These are phyloP conservation scores for Phaseolus lunatus DNA, from an alignment of 306 rosid genomes.

Conservation along the genomic window DNA sequence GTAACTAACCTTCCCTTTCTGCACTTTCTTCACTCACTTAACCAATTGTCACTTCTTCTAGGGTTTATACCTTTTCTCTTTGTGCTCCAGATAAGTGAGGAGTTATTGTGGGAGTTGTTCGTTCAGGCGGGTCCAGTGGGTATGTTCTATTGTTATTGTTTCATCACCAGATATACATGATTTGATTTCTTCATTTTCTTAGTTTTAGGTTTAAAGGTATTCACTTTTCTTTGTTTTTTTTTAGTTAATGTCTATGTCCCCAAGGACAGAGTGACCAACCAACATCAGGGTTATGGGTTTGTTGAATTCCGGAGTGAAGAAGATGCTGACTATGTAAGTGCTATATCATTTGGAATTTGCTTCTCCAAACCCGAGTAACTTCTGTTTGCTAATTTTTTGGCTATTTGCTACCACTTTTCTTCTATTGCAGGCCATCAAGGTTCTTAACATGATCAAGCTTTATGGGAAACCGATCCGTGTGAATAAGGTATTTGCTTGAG, in stretches of 20 bases:
- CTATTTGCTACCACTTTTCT: constrained; percentile 11
- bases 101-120: constrained; percentile 61
- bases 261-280: constrained; percentile 90
- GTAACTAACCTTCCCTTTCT: neutral
- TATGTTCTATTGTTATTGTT: neutral
- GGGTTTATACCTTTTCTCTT: neutral
- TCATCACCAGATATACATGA: neutral
- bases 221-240: constrained; percentile 7
- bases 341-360: neutral
- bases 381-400: neutral
- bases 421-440: constrained; percentile 84
- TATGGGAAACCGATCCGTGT: constrained; percentile 98
- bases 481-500: constrained; percentile 67
- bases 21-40: neutral
- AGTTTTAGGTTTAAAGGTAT: neutral
- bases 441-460: constrained; percentile 94
- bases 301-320: constrained; percentile 95
- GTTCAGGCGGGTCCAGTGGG: constrained; percentile 68
- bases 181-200: neutral
- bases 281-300: constrained; percentile 97
- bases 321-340: constrained; percentile 92
- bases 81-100: constrained; percentile 45
- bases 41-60: neutral
- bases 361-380: neutral
- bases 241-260: constrained; percentile 98